Evolutionary conservation across 208 protist species (phyloP).

Genomic region (Trypanosoma platydactyli): DNA sequence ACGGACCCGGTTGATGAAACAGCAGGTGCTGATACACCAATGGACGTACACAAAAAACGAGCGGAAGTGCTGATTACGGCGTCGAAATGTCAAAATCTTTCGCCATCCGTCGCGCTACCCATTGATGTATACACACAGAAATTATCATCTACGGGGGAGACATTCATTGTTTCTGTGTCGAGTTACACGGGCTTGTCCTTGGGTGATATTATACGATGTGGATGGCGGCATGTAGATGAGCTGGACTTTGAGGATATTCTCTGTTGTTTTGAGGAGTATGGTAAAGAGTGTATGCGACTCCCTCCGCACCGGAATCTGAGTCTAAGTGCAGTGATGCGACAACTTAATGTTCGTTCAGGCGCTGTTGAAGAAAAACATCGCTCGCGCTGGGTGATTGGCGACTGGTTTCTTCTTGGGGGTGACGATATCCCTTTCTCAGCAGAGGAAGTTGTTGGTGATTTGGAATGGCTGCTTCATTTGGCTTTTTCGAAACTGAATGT

Average conservation of each 20-base stretch:
- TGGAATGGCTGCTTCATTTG: conserved; percentile 82
- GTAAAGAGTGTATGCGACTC: conserved; percentile 38
- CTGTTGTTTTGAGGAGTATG: conserved; percentile 61
- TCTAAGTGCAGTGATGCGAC: conserved; percentile 60
- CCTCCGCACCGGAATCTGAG: conserved; percentile 79
- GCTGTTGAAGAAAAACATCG: conserved; percentile 50
- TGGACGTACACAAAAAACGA: conserved; percentile 37
- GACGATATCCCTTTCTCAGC: conserved; percentile 15
- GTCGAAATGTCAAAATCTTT: conserved; percentile 17
- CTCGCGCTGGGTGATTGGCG: conserved; percentile 82
- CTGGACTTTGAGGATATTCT: conserved; percentile 66
- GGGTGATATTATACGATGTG: conserved; percentile 78
- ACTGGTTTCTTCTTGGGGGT: conserved; percentile 64
- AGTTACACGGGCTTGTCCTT: conserved; percentile 74
- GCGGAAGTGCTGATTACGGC: conserved; percentile 55
- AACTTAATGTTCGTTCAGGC: conserved; percentile 65
- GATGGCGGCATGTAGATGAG: conserved; percentile 75
- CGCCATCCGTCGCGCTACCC: conserved; percentile 49
- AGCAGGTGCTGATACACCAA: not conserved
- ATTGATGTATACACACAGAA: conserved; percentile 73
- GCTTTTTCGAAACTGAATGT: conserved; percentile 78
- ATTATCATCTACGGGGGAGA: conserved; percentile 40
- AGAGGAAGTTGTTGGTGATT: conserved; percentile 43
- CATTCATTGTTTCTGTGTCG: conserved; percentile 66
- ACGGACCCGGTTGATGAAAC: conserved; percentile 1